phyloP scores from a whole-genome alignment of 2,329 filamentous ascomycete genomes.

The Sarocladiaceae sp. region DNA sequence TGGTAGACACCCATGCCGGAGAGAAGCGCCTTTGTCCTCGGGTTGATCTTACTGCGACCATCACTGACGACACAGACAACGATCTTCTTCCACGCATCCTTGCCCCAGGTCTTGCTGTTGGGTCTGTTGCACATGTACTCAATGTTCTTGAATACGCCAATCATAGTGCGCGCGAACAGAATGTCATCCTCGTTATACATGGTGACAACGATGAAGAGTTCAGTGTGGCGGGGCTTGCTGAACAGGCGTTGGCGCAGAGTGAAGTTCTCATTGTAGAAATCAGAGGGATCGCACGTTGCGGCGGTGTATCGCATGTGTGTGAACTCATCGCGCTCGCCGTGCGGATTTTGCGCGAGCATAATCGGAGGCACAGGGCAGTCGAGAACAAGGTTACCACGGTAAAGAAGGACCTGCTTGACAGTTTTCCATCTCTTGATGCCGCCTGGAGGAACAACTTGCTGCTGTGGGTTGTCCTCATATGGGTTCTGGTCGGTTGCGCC shows the following conservation, averaged over 20 bases:
- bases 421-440: slow-evolving; percentile 89
- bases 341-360: slow-evolving; percentile 79
- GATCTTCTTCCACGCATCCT: slow-evolving; percentile 99
- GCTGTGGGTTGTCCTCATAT: slow-evolving; percentile 37
- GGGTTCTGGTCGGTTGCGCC: slow-evolving; percentile 31
- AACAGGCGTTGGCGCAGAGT: slow-evolving; percentile 88
- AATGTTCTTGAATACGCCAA: slow-evolving; percentile 96
- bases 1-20: slow-evolving; percentile 96
- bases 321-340: slow-evolving; percentile 87
- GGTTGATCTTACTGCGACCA: slow-evolving; percentile 94
- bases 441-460: slow-evolving; percentile 23
- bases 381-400: slow-evolving; percentile 92
- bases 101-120: slow-evolving; percentile 95
- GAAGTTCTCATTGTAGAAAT: slow-evolving; percentile 85
- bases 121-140: slow-evolving; percentile 95
- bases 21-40: slow-evolving; percentile 78
- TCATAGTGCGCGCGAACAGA: slow-evolving; percentile 91
- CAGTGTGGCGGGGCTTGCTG: slow-evolving; percentile 85
- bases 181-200: slow-evolving; percentile 99
- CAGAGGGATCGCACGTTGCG: slow-evolving; percentile 84
- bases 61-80: slow-evolving; percentile 97
- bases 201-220: slow-evolving; percentile 92
- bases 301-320: slow-evolving; percentile 92
- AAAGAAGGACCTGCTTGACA: slow-evolving; percentile 95
- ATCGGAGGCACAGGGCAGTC: slow-evolving; percentile 92